Conservation (phyloP, 441 rosid genomes). For the Pelargonium myrrhifolium region DNA sequence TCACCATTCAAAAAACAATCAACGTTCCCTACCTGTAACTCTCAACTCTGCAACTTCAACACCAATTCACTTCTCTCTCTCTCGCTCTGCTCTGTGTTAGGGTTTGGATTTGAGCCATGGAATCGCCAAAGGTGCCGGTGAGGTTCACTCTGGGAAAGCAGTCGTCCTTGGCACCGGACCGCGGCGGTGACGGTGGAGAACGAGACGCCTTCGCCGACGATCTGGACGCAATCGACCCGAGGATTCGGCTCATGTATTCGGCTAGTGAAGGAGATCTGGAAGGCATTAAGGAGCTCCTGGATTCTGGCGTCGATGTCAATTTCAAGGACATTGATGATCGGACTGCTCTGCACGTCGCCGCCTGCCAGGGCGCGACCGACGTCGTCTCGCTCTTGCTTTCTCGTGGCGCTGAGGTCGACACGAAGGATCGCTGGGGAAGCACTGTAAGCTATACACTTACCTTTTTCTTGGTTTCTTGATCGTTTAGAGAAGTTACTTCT, state of each 20-base stretch:
- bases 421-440: constrained; percentile 91
- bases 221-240: constrained; percentile 36
- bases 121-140: not conserved
- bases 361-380: constrained; percentile 68
- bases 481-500: too few species aligned
- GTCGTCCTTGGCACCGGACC: constrained; percentile 29
- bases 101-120: not conserved
- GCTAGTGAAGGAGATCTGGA: constrained; percentile 68
- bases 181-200: constrained; percentile 19
- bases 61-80: too few species aligned
- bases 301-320: constrained; percentile 63
- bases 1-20: too few species aligned
- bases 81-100: too few species aligned
- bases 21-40: too few species aligned
- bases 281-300: constrained; percentile 61
- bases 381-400: constrained; percentile 54
- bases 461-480: too few species aligned
- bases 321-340: constrained; percentile 72
- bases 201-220: constrained; percentile 23
- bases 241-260: constrained; percentile 63
- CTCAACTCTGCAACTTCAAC: too few species aligned
- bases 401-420: constrained; percentile 50
- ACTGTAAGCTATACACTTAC: constrained; percentile 45
- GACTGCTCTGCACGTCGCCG: constrained; percentile 82
- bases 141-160: constrained; percentile 1